phyloP scores from a whole-genome alignment of 2,329 filamentous ascomycete genomes.

The Ceratocystis cubensis region DNA sequence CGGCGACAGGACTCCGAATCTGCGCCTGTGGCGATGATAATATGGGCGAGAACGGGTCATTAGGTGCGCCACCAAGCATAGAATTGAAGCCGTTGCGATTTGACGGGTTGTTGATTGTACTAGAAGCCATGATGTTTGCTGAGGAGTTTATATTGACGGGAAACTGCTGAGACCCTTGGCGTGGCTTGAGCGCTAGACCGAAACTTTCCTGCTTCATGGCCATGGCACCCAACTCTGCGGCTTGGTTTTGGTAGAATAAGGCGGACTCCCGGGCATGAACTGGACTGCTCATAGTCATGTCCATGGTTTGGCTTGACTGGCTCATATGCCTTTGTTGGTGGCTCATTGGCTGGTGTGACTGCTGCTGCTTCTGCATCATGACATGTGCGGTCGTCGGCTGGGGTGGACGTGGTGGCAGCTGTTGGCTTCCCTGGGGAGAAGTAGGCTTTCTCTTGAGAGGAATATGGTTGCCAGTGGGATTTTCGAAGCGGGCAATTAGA shows the following conservation, averaged over 20 bases:
- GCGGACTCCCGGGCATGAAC: neutral
- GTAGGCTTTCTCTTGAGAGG: slow-evolving; percentile 15
- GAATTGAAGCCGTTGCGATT: slow-evolving; percentile 5
- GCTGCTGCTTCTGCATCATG: slow-evolving; percentile 16
- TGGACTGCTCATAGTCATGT: slow-evolving; percentile 3
- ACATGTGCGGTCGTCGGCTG: slow-evolving; percentile 8
- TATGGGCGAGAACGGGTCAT: slow-evolving; percentile 13
- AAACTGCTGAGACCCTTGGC: slow-evolving; percentile 6
- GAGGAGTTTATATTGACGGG: neutral
- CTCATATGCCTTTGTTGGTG: slow-evolving; percentile 19
- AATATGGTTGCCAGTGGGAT: slow-evolving; percentile 1
- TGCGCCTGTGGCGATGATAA: slow-evolving; percentile 14
- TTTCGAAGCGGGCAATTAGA: slow-evolving; percentile 21
- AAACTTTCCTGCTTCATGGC: slow-evolving; percentile 1
- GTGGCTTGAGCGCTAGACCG: neutral
- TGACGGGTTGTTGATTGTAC: slow-evolving; percentile 9
- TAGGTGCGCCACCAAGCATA: slow-evolving; percentile 5
- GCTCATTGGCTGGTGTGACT: slow-evolving; percentile 17
- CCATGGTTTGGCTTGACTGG: slow-evolving; percentile 1
- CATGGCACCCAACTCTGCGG: slow-evolving; percentile 8
- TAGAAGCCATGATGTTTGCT: slow-evolving; percentile 13
- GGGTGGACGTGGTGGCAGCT: slow-evolving; percentile 11
- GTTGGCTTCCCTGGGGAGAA: slow-evolving; percentile 13
- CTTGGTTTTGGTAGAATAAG: slow-evolving; percentile 10
- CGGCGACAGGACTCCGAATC: neutral